Evolutionary conservation across 1,284 basidiomycete genomes (phyloP), one percentile per base, ranked within the genome.

Genomic region (Phellopilus nigrolimitatus): DNA sequence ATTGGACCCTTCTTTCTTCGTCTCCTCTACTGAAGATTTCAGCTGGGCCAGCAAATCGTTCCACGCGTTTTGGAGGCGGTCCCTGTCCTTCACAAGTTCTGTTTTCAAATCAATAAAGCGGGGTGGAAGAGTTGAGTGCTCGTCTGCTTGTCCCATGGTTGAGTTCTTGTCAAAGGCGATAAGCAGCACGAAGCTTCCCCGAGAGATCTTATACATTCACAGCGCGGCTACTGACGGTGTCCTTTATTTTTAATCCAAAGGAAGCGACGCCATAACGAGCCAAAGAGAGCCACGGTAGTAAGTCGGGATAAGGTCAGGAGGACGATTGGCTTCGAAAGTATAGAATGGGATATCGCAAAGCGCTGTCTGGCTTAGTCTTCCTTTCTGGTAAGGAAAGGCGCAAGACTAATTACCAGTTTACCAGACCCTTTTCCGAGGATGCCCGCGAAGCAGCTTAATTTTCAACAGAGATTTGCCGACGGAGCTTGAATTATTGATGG

Each of bases 61-160:
- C 84, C 84, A 85, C 2, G 79, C 73, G 25, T 69, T 68, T 64
- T 4, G 71, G 12, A 73, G 70, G 28, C 67, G 70, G 59, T 77
- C 69, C 12, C 79, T 75, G 53, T 76, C 75, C 2, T 69, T 68
- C 1, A 75, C 76, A 45, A 85, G 78, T 53, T 79, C 69, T 49
- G 68, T 68, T 64, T 85, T 85, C 52, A 84, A 55, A 47, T 79
- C 75, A 1, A 65, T 61, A 57, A 82, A 81, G 49, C 70, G 43
- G 8, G 34, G 21, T n/a, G 49, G 49, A 19, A 51, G 33, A 30
- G 25, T 45, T n/a, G n/a, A n/a, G n/a, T n/a, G n/a, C 19, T n/a
- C 21, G n/a, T 38, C 9, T 37, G 22, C 22, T 40, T 40, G 36
- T 7, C n/a, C n/a, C n/a, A n/a, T n/a, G n/a, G n/a, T n/a, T n/a